A percentile compares a stretch with the other conserved stretches of the same genome.
phyloP scores from a whole-genome alignment of 225 moss, liverwort and hornwort species.

The Rhytidiadelphus loreus region DNA sequence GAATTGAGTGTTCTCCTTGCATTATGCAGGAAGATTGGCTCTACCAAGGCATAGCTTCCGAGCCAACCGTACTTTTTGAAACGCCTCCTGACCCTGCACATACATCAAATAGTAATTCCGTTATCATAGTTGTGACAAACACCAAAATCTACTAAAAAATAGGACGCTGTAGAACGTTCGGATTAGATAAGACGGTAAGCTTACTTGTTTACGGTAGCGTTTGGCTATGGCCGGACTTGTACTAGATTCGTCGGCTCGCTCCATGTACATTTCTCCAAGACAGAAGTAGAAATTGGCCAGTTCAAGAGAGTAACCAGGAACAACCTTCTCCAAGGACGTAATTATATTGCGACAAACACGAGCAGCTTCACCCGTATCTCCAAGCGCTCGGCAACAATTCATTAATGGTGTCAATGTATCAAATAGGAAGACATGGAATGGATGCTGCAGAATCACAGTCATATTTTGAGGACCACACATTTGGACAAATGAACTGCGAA shows the following conservation, averaged over 20 bases:
- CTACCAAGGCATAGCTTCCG: conserved; percentile 63
- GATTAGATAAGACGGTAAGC: not conserved
- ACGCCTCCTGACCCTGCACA: conserved; percentile 57
- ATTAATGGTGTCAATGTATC: conserved; percentile 73
- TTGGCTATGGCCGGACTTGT: conserved; percentile 46
- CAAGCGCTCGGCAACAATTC: conserved; percentile 77
- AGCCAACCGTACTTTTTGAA: conserved; percentile 52
- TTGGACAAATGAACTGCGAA: not conserved
- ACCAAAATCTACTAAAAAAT: not conserved
- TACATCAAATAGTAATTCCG: not conserved
- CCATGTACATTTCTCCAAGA: conserved; percentile 74
- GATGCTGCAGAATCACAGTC: conserved; percentile 41
- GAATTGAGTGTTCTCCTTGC: not conserved
- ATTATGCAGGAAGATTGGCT: conserved; percentile 37
- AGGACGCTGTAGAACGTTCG: not conserved
- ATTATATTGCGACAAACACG: conserved; percentile 59
- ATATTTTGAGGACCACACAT: not conserved
- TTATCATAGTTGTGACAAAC: not conserved
- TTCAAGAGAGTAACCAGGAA: conserved; percentile 63
- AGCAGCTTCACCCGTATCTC: conserved; percentile 60
- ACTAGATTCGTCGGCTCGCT: conserved; percentile 39
- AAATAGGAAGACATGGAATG: conserved; percentile 69
- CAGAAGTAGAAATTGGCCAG: conserved; percentile 77
- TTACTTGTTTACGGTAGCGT: conserved; percentile 63
- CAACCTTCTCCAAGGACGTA: conserved; percentile 57